Base-by-base conservation (phyloP, 176 grass and related monocot genomes). In the Carex pumila region DNA sequence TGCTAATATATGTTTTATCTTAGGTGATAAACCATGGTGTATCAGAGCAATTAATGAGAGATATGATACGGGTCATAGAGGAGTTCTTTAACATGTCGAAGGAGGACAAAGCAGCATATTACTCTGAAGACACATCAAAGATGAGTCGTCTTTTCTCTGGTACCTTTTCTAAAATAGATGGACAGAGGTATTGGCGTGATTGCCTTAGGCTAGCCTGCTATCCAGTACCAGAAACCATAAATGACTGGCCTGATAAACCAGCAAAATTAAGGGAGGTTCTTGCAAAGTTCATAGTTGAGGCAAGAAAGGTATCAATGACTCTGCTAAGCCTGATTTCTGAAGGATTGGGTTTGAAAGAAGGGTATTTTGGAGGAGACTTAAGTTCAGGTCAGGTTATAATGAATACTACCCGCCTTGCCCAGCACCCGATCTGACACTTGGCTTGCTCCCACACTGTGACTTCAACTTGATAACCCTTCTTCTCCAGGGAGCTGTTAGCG, bases 391-490 rank as follows among this genome's bases (percentile, higher is more conserved):
- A 91, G 49, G 88, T 93, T 50, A 22, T 91, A 12, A 83, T 97
- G 6, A 93, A 90, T 87, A 93, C 71, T 91, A 93, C 83, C 86
- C 91, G 1, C 81, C 84, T 1, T 97, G 94, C 61, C 89, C 87
- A 0, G 84, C 90, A 53, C 93, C 93, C 9, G 86, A 79, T n/a
- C 67, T 85, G 29, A 90, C 94, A 3, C 84, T 97, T 1, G 94
- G 94, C 11, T 72, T 93, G 72, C 89, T 88, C 10, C 84, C 88
- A 17, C 94, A 97, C 84, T 97, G 89, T 36, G 94, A 97, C 84
- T 86, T 88, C 6, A 91, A 87, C 65, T 78, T 94, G 82, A 92
- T 92, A 71, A 93, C 89, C 12, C 87, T 93, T 17, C 86, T 91
- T 3, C 84, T 91, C 36, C 89, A 62, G 78, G 91, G 91, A 5